Conservation (phyloP, 2,329 filamentous ascomycete genomes). For the Tolypocladium album region DNA sequence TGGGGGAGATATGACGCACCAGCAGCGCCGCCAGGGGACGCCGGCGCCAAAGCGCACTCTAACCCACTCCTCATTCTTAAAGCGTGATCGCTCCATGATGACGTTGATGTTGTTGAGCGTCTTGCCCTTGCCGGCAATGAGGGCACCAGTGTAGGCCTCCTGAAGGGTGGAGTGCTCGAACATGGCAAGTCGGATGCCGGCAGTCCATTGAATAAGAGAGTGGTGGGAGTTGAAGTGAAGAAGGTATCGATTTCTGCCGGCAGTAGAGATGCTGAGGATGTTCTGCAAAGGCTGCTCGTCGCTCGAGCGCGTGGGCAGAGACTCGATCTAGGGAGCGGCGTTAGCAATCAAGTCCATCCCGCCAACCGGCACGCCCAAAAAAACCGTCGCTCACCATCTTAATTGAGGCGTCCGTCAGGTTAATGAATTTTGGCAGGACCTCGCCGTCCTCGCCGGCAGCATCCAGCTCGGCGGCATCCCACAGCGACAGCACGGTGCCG, state of each 20-base stretch:
- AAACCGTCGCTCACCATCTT: slow-evolving; percentile 64
- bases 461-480: slow-evolving; percentile 90
- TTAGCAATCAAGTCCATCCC: neutral
- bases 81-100: slow-evolving; percentile 72
- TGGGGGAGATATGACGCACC: slow-evolving; percentile 88
- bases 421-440: slow-evolving; percentile 86
- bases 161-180: slow-evolving; percentile 89
- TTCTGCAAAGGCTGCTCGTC: slow-evolving; percentile 80
- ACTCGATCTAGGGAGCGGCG: slow-evolving; percentile 56
- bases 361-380: neutral
- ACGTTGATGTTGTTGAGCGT: slow-evolving; percentile 77
- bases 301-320: slow-evolving; percentile 69
- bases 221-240: slow-evolving; percentile 94
- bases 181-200: slow-evolving; percentile 85
- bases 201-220: slow-evolving; percentile 90
- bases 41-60: slow-evolving; percentile 91
- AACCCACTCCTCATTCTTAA: slow-evolving; percentile 84
- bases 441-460: slow-evolving; percentile 75
- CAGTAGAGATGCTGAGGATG: slow-evolving; percentile 90
- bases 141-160: slow-evolving; percentile 90
- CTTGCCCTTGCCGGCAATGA: slow-evolving; percentile 93
- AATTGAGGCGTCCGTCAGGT: slow-evolving; percentile 92
- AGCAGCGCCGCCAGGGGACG: slow-evolving; percentile 91
- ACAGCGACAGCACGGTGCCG: slow-evolving; percentile 86
- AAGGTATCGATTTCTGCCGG: slow-evolving; percentile 88